Evolutionary conservation across 371 early-diverging fungal species (phyloP).

Genomic region (Ordospora colligata): DNA sequence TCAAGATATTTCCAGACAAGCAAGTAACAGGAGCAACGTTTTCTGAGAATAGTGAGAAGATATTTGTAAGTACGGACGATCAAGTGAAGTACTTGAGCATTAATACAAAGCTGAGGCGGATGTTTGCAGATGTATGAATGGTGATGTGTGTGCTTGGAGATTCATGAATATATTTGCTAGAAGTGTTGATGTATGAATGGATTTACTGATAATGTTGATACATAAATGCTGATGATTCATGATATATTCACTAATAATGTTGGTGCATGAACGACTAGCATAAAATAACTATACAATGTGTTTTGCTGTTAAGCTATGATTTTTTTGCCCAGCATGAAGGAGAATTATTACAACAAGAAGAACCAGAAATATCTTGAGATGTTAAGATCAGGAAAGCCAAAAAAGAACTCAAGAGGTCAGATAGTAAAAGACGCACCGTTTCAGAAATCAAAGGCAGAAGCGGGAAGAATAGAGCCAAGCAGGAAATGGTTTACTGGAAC

Average conservation of each 20-base stretch:
- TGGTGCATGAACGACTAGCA: too few relatives aligned
- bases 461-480: constrained; percentile 74
- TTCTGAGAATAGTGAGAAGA: constrained; percentile 40
- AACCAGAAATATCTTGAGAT: constrained; percentile 57
- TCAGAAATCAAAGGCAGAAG: constrained; percentile 71
- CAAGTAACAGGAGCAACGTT: constrained; percentile 54
- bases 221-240: too few relatives aligned
- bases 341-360: constrained; percentile 60
- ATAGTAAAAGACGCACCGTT: constrained; percentile 83
- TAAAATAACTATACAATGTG: neutral
- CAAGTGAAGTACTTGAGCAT: constrained; percentile 27
- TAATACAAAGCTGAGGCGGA: constrained; percentile 24
- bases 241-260: too few relatives aligned
- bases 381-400: constrained; percentile 65
- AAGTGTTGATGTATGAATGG: too few relatives aligned
- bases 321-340: constrained; percentile 40
- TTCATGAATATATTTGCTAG: too few relatives aligned
- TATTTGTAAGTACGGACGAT: constrained; percentile 42
- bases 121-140: constrained; percentile 17
- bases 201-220: too few relatives aligned
- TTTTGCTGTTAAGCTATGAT: neutral
- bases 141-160: neutral
- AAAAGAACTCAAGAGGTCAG: constrained; percentile 73
- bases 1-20: constrained; percentile 40
- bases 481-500: constrained; percentile 92